Percentiles rank a stretch among this genome's conserved stretches.
phyloP scores from a whole-genome alignment of 1,284 basidiomycete genomes.

The Sphagnurus paluster region DNA sequence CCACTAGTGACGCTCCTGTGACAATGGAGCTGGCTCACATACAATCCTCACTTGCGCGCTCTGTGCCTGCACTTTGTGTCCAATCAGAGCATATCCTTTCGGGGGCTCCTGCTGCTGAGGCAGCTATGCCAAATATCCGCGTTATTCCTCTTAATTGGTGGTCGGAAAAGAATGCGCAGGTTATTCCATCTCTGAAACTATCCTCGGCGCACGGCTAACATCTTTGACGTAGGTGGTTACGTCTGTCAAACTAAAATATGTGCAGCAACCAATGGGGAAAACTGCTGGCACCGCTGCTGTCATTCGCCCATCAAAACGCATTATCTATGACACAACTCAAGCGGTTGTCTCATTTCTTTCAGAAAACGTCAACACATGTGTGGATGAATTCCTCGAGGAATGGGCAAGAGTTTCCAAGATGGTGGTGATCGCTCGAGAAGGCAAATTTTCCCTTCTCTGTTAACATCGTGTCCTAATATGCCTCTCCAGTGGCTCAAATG shows the following conservation, averaged over 20 bases:
- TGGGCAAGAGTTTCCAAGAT: conserved; percentile 92
- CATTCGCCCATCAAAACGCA: conserved; percentile 77
- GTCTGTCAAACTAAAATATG: conserved; percentile 85
- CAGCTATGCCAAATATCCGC: conserved; percentile 87
- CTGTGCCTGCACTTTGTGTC: conserved; percentile 82
- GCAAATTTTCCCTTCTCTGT: conserved; percentile 34
- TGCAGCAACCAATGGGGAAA: conserved; percentile 79
- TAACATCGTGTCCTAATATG: conserved; percentile 8
- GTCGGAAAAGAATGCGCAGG: conserved; percentile 74
- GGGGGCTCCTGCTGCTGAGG: conserved; percentile 81
- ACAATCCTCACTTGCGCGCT: conserved; percentile 69
- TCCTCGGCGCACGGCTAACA: not conserved
- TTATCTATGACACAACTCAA: conserved; percentile 84
- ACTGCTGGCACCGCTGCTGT: conserved; percentile 60
- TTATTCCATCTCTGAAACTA: conserved; percentile 26
- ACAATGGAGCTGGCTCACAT: conserved; percentile 51
- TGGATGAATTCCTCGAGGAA: conserved; percentile 85
- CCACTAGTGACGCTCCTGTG: conserved; percentile 42
- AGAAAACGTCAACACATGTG: conserved; percentile 82
- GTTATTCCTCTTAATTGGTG: conserved; percentile 91
- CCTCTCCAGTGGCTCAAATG: conserved; percentile 72
- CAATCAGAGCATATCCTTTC: conserved; percentile 79
- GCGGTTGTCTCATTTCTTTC: conserved; percentile 86
- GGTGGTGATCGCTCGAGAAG: conserved; percentile 88
- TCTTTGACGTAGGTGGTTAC: conserved; percentile 65